phyloP scores from a whole-genome alignment of 2,329 filamentous ascomycete genomes.

The Phialophora macrospora region DNA sequence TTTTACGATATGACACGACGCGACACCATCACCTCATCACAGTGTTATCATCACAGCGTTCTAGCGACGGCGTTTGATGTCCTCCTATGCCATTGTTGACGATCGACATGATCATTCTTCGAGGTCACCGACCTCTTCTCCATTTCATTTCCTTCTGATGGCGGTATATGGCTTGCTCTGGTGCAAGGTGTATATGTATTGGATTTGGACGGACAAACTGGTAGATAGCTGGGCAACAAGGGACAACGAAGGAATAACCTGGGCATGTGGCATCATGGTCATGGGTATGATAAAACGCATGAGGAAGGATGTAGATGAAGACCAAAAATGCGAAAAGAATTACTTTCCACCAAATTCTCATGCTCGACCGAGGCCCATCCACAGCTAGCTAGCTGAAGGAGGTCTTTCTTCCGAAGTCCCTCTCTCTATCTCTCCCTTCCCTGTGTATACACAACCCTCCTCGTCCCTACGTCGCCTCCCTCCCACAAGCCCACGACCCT shows the following conservation, averaged over 20 bases:
- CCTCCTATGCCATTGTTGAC: not conserved
- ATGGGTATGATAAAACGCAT: not conserved
- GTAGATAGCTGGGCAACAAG: not conserved
- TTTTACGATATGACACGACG: not conserved
- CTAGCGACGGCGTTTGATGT: constrained; percentile 18
- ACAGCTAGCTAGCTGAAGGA: not conserved
- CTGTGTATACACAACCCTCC: no score
- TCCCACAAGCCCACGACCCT: no score
- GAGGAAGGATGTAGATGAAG: not conserved
- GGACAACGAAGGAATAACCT: not conserved
- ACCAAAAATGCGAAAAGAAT: not conserved
- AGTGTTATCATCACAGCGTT: constrained; percentile 5
- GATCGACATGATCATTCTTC: constrained; percentile 4
- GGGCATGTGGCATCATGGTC: not conserved
- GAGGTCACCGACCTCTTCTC: not conserved
- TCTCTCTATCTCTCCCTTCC: no score
- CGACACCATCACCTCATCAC: not conserved
- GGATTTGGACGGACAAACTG: not conserved
- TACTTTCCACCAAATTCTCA: not conserved
- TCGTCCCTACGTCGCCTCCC: no score
- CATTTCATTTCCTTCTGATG: not conserved
- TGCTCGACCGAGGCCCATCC: not conserved
- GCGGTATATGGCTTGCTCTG: not conserved
- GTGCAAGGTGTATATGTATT: not conserved
- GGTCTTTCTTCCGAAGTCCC: no score